Base-by-base conservation (phyloP, 345 rosid genomes). In the Camelina sativa region DNA sequence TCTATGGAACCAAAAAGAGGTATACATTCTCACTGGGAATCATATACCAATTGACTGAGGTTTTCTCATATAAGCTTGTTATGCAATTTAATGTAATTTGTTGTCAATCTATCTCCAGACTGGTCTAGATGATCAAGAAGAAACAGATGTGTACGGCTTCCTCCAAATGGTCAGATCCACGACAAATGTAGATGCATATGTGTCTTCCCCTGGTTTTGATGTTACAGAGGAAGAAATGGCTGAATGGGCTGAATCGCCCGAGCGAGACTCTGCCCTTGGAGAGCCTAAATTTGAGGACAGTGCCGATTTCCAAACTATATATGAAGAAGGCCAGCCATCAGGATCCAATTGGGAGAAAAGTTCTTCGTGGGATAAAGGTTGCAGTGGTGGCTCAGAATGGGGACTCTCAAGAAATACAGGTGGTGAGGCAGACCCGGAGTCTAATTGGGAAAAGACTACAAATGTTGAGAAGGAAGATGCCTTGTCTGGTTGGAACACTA, bases 161-260 rank as follows among this genome's bases (percentile, higher is more conserved):
- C 90, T 95, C 23, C 85, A 86, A 50, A 87, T 90, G 92, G 87
- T 92, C 63, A 83, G 88, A 76, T 71, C 87, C 71, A 52, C 80
- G 11, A 63, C 63, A 53, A 62, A 72, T 40, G 81, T 63, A 67
- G 79, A 41, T 67, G 86, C 78, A 59, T 51, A 60, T 62, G 78
- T 91, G 65, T 91, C 82, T 62, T 94, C 93, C 73, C 86, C 90
- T 23, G 99, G 99, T 6, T 80, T 65, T 11, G 98, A 94, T 53
- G 84, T 84, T 56, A 68, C 77, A 19, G 91, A 85, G 37, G 84
- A 84, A 37, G 90, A 80, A 6, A 53, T 71, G 69, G 89, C 75
- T 37, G 98, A 87, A 34, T 88, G 92, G 87, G 83, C 75, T 64
- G 80, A 78, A 59, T 92, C 99, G 7, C 99, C 98, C 0, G 97